Base-by-base conservation (phyloP, 805 yeast genomes). In the Maudiozyma turicensis region DNA sequence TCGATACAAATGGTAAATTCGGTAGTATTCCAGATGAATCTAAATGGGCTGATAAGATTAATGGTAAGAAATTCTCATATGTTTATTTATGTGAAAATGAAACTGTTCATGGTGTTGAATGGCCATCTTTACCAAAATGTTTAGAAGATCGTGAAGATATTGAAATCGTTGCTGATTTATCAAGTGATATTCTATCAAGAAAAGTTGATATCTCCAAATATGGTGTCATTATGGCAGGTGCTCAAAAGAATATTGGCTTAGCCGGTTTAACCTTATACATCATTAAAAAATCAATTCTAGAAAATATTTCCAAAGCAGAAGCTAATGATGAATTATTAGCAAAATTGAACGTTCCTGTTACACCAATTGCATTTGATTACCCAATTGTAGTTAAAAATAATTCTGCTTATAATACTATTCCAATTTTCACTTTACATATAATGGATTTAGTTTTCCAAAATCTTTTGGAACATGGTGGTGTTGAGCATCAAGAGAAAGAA, bases 191-290 rank as follows among this genome's bases (percentile, higher is more conserved):
- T 62, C 73, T 93, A 56, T 86, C 96, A 26, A 82, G 85, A 56
- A 71, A 77, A 55, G 67, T 93, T 45, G 96, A 91, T 59, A 84
- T 93, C 40, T 72, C 86, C 49, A 82, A 86, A 67, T 91, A 79
- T 63, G 98, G 96, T 46, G 72, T 89, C 30, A 82, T 93, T 53
- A 82, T 90, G 79, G 99, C 96, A 15, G 99, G 99, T 54, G 99
- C 98, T 30, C 99, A 93, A 71, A 93, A 93, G 70, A 93, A 93
- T 67, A 88, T 93, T 63, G 99, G 99, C 48, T 72, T 93, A 62
- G 97, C 99, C 8, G 99, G 99, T 38, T 78, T 93, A 55, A 84
- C 97, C 13, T 75, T 93, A 53, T 91, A 89, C 67, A 91, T 93
- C 59, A 82, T 90, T 68, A 88, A 86, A 69, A 91, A 89, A 66